A percentile compares a stretch with the other conserved stretches of the same genome.
Conservation (phyloP, 2,329 filamentous ascomycete genomes). For the Neopestalotiopsis clavispora region DNA sequence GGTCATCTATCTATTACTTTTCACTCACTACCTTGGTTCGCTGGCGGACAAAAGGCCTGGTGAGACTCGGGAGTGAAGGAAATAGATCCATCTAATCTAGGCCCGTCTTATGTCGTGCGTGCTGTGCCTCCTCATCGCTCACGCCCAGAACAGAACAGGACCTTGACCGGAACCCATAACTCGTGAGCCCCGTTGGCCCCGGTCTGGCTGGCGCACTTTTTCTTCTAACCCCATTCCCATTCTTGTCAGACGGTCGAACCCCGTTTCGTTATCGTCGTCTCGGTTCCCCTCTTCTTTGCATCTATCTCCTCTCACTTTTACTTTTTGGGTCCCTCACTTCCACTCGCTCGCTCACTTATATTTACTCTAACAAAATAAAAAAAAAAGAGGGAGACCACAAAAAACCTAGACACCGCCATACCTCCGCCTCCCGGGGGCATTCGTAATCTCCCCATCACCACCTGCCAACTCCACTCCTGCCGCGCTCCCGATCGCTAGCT, state of each 20-base stretch:
- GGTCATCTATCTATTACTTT: neutral
- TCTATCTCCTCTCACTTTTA: neutral
- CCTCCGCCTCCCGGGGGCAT: conserved; percentile 11
- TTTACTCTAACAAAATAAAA: too few species aligned
- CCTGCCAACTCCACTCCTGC: conserved; percentile 14
- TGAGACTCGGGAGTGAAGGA: neutral
- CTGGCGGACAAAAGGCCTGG: neutral
- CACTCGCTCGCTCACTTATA: neutral
- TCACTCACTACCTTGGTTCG: neutral
- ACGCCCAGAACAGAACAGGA: neutral
- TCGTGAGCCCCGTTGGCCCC: neutral
- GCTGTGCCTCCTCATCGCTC: conserved; percentile 13
- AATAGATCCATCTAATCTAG: too few species aligned
- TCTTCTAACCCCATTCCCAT: neutral
- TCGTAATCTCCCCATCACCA: conserved; percentile 14
- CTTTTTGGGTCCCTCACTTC: neutral
- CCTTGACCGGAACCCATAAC: neutral
- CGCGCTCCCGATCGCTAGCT: conserved; percentile 9
- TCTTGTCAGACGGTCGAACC: conserved; percentile 4
- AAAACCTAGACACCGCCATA: conserved; percentile 9
- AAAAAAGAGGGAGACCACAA: neutral
- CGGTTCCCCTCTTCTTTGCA: neutral
- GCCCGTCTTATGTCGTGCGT: neutral
- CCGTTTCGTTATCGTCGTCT: conserved; percentile 11
- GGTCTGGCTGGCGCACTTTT: conserved; percentile 1